A percentile compares a stretch with the other conserved stretches of the same genome.
Evolutionary conservation across 1,284 basidiomycete genomes (phyloP).

Genomic region (Paramarasmius palmivorus): DNA sequence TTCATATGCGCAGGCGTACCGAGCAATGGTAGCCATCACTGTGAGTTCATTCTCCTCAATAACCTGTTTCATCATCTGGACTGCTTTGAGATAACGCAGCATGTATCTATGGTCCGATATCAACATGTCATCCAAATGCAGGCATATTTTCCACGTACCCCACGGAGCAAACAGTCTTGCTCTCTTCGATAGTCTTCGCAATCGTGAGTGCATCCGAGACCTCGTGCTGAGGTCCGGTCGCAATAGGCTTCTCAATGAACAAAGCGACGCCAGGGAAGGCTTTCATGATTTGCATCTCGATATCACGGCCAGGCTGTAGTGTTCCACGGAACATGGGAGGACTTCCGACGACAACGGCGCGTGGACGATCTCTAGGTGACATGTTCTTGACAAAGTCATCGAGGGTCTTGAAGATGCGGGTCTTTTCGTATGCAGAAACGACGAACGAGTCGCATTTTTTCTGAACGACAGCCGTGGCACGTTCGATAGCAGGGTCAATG

Average conservation of each 20-base stretch:
- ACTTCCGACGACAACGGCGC: constrained; percentile 87
- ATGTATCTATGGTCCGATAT: constrained; percentile 60
- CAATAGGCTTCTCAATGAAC: constrained; percentile 94
- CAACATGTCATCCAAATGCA: neutral
- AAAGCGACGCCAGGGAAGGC: constrained; percentile 89
- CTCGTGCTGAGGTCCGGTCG: constrained; percentile 77
- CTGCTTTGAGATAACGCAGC: constrained; percentile 91
- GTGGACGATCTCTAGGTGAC: constrained; percentile 58
- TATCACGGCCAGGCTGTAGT: constrained; percentile 75
- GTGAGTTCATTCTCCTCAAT: constrained; percentile 92
- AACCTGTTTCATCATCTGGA: constrained; percentile 98
- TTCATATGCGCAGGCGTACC: constrained; percentile 94
- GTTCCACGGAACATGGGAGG: constrained; percentile 94
- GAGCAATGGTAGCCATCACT: constrained; percentile 97
- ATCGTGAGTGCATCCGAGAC: constrained; percentile 70
- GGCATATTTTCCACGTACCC: constrained; percentile 53
- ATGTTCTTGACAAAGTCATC: constrained; percentile 84
- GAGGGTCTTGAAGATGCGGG: constrained; percentile 84
- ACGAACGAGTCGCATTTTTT: constrained; percentile 96
- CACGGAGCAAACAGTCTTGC: constrained; percentile 83
- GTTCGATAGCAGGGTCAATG: constrained; percentile 87
- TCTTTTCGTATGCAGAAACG: constrained; percentile 90
- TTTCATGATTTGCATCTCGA: constrained; percentile 90
- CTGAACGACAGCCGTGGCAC: constrained; percentile 79
- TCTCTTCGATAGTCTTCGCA: constrained; percentile 66